A percentile compares a stretch with the other conserved stretches of the same genome.
These are phyloP conservation scores for Populus euphratica DNA, from an alignment of 345 rosid species.

Conservation along the genomic window DNA sequence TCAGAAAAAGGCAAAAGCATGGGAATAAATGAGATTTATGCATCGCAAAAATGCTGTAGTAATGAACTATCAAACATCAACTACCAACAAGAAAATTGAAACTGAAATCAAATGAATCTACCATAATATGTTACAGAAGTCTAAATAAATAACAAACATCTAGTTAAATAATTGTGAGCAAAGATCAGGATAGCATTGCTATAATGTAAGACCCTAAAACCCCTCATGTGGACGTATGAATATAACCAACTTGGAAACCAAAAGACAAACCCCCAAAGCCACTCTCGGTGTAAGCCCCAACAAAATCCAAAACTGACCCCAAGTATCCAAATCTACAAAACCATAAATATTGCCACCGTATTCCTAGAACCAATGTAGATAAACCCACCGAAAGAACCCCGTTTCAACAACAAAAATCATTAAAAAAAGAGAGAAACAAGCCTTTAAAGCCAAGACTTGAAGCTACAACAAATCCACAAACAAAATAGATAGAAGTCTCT, in stretches of 20 bases:
- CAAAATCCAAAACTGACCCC: slow-evolving; percentile 33
- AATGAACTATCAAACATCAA: slow-evolving; percentile 39
- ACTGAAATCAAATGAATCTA: slow-evolving; percentile 45
- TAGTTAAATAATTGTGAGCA: neutral
- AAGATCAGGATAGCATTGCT: slow-evolving; percentile 16
- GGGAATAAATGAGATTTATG: slow-evolving; percentile 42
- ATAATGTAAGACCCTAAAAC: slow-evolving; percentile 18
- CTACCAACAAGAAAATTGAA: slow-evolving; percentile 36
- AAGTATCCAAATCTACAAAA: slow-evolving; percentile 19
- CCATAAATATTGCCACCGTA: slow-evolving; percentile 6
- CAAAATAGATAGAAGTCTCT: neutral
- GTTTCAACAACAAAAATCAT: slow-evolving; percentile 10
- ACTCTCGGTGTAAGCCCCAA: slow-evolving; percentile 46
- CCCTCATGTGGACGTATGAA: slow-evolving; percentile 23
- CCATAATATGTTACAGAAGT: slow-evolving; percentile 36
- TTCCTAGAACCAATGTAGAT: slow-evolving; percentile 6
- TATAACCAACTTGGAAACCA: slow-evolving; percentile 26
- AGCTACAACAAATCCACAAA: neutral
- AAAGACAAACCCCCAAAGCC: slow-evolving; percentile 49
- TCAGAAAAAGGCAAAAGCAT: slow-evolving; percentile 3
- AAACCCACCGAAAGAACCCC: slow-evolving; percentile 15
- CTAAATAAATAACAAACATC: slow-evolving; percentile 23
- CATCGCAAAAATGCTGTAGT: slow-evolving; percentile 12
- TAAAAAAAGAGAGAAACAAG: neutral
- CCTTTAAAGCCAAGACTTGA: neutral